Conservation (phyloP, 257 asterid species). For the Prunella vulgaris region DNA sequence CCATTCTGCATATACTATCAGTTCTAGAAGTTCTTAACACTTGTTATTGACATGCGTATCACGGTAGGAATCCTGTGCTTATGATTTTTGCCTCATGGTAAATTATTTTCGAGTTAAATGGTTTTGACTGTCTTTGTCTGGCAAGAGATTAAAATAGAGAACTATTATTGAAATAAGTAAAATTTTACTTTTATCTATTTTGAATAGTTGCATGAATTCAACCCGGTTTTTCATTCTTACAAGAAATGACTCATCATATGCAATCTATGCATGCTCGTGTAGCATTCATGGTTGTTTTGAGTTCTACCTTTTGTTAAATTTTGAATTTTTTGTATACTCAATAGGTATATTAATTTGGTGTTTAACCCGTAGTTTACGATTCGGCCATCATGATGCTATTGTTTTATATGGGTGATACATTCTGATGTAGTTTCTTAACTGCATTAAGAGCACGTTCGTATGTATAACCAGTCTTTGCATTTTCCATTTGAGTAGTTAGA, state of each 20-base stretch:
- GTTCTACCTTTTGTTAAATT: not conserved
- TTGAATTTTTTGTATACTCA: not conserved
- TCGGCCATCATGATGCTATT: not conserved
- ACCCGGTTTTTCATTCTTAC: not conserved
- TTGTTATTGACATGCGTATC: not conserved
- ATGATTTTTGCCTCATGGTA: not conserved
- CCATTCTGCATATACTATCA: not conserved
- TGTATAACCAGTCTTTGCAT: not conserved
- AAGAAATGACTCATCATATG: not conserved
- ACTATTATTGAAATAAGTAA: not conserved
- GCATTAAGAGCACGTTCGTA: not conserved
- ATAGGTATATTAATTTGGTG: too few species aligned
- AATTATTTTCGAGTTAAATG: not conserved
- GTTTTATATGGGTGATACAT: not conserved
- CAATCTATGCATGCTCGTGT: not conserved
- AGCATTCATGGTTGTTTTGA: not conserved
- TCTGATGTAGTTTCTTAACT: not conserved
- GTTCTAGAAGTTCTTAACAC: not conserved
- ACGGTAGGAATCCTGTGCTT: not conserved
- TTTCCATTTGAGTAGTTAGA: constrained; percentile 40
- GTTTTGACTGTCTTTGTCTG: not conserved
- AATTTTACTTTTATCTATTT: not conserved
- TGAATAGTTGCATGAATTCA: not conserved
- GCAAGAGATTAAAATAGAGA: not conserved
- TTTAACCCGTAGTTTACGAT: not conserved